phyloP scores from a whole-genome alignment of 2,329 filamentous ascomycete genomes.

The Penicillium sp. region DNA sequence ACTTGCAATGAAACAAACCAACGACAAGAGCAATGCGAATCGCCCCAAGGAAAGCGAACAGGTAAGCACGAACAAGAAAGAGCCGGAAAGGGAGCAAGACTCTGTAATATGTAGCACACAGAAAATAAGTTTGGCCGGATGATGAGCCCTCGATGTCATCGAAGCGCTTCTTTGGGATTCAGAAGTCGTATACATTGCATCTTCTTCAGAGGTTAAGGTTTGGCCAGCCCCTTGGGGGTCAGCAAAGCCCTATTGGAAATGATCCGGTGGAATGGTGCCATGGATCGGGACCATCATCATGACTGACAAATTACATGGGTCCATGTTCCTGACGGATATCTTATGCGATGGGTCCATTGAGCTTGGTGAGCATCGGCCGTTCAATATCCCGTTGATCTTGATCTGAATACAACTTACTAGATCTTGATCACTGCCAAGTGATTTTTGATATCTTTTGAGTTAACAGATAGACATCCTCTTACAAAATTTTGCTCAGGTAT shows the following conservation, averaged over 20 bases:
- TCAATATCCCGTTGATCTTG: neutral
- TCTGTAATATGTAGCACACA: conserved; percentile 19
- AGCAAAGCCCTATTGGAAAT: conserved; percentile 20
- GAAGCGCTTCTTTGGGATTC: conserved; percentile 3
- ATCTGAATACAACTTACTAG: neutral
- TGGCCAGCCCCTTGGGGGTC: conserved; percentile 8
- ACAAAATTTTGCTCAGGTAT: neutral
- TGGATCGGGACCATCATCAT: conserved; percentile 19
- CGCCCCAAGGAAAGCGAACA: neutral
- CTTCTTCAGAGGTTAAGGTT: conserved; percentile 4
- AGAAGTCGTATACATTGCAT: conserved; percentile 2
- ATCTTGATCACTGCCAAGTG: neutral
- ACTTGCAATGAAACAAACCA: neutral
- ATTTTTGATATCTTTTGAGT: neutral
- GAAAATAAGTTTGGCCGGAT: conserved; percentile 2
- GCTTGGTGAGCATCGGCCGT: neutral
- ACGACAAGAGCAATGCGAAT: neutral
- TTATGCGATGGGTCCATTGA: conserved; percentile 10
- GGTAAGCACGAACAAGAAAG: neutral
- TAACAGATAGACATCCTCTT: neutral
- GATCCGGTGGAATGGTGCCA: conserved; percentile 6
- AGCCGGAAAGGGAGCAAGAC: neutral
- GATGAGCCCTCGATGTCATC: conserved; percentile 24
- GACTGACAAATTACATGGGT: conserved; percentile 18
- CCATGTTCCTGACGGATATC: conserved; percentile 17